Evolutionary conservation across 805 yeast species (phyloP), one percentile per base, ranked within the genome.

Genomic region (Sugiyamaella floridensis): DNA sequence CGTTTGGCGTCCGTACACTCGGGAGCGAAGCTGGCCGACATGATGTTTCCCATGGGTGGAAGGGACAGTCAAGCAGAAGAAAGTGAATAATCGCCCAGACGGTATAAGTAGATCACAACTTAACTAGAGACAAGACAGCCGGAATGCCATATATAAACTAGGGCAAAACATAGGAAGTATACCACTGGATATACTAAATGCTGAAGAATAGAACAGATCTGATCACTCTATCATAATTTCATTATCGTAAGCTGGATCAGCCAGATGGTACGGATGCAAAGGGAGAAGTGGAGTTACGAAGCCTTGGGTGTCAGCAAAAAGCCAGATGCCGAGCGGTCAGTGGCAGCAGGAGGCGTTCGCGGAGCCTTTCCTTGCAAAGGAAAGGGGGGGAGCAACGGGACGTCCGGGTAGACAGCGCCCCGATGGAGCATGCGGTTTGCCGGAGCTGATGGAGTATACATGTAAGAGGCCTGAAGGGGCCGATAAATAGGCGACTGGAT

Each of bases 1-100:
- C 81, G 81, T 70, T 93, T 93, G 53, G 85, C 79, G 37, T 81
- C 86, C 19, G 95, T 88, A 70, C 99, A 93, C 71, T 93, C 98
- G 22, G 97, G 97, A 40, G 99, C 98, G 75, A 93, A 86, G 55
- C 96, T 89, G 6, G 95, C 76, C 15, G 90, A 84, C 86, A 86
- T 79, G 50, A 74, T 67, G 69, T 82, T 82, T 48, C 89, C 89
- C 89, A 84, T 83, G 28, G 42, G 15, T 45, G 48, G 11, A 32
- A n/a, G n/a, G 18, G 40, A 7, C 41, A 12, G n/a, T 15, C 26
- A 45, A 45, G 48, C 48, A 11, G 48, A 8, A 32, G 26, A 22
- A 22, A 22, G 26, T 22, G 26, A 22, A 22, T 22, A 22, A 22
- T 22, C 26, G 26, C 26, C 26, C 26, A 22, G 26, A 22, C 26